A percentile compares a stretch with the other conserved stretches of the same genome.
These are phyloP conservation scores for Globisporangium perplexum DNA, from an alignment of 352 stramenopile genomes.

Conservation along the genomic window DNA sequence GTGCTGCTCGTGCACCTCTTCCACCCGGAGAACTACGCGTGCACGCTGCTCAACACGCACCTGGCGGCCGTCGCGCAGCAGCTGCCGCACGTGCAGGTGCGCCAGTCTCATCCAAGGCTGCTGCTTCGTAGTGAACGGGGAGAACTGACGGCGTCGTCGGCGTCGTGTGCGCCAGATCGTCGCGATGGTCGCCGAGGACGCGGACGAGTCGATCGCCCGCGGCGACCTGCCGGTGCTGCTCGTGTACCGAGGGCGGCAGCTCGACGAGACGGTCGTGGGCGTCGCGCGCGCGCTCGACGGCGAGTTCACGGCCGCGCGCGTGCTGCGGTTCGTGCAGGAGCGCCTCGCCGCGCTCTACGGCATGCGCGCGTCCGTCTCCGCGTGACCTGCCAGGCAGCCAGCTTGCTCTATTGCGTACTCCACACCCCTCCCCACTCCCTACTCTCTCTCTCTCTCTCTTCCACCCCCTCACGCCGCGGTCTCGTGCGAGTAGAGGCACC, in stretches of 20 bases:
- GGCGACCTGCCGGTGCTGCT: slow-evolving; percentile 64
- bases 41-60: slow-evolving; percentile 58
- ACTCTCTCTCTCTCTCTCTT: slow-evolving; percentile 1
- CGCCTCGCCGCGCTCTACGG: slow-evolving; percentile 21
- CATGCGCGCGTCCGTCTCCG: neutral
- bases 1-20: slow-evolving; percentile 59
- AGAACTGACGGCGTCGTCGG: neutral
- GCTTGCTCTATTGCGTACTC: slow-evolving; percentile 6
- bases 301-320: slow-evolving; percentile 54
- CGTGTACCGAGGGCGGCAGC: slow-evolving; percentile 44
- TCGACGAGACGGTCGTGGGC: slow-evolving; percentile 57
- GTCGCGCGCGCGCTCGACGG: slow-evolving; percentile 48
- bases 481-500: slow-evolving; percentile 67
- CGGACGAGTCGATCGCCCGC: slow-evolving; percentile 58
- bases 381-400: neutral
- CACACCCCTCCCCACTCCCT: neutral
- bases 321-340: slow-evolving; percentile 31
- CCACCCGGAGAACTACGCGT: slow-evolving; percentile 69
- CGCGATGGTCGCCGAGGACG: slow-evolving; percentile 54
- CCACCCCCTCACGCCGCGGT: neutral
- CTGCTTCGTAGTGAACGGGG: neutral
- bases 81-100: slow-evolving; percentile 59
- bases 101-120: neutral
- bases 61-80: slow-evolving; percentile 46
- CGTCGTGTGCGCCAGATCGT: slow-evolving; percentile 33